Percentiles rank a stretch among this genome's conserved stretches.
These are phyloP conservation scores for Alnus glutinosa DNA, from an alignment of 306 rosid genomes.

Conservation along the genomic window DNA sequence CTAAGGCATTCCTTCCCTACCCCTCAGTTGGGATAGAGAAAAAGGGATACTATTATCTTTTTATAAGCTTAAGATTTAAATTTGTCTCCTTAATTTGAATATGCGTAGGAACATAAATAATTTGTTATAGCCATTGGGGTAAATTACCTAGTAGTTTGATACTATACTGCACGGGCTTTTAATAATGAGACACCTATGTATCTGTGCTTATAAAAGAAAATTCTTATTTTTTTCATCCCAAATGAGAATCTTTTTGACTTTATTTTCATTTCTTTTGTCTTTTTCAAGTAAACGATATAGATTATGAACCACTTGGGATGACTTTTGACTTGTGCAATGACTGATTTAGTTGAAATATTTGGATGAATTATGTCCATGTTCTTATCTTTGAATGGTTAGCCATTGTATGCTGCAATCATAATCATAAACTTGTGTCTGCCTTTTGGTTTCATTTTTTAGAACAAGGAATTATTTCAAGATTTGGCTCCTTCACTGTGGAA, in stretches of 20 bases:
- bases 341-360: conserved; percentile 6
- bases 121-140: background rate
- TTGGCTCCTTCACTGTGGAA: conserved; percentile 38
- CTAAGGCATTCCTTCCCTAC: background rate
- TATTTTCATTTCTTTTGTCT: background rate
- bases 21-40: background rate
- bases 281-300: background rate
- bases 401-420: conserved; percentile 11
- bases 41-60: background rate
- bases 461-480: conserved; percentile 40
- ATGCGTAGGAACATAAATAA: background rate
- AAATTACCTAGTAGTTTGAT: background rate
- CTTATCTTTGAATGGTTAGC: conserved; percentile 6
- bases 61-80: background rate
- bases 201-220: background rate
- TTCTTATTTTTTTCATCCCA: background rate
- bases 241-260: background rate
- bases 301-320: background rate
- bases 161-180: background rate
- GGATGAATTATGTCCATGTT: conserved; percentile 5
- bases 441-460: conserved; percentile 33
- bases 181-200: background rate
- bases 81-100: background rate
- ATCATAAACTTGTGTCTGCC: conserved; percentile 14
- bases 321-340: background rate